These are phyloP conservation scores for Nakazawaea anatomiae DNA, from an alignment of 805 yeast genomes.

Conservation along the genomic window DNA sequence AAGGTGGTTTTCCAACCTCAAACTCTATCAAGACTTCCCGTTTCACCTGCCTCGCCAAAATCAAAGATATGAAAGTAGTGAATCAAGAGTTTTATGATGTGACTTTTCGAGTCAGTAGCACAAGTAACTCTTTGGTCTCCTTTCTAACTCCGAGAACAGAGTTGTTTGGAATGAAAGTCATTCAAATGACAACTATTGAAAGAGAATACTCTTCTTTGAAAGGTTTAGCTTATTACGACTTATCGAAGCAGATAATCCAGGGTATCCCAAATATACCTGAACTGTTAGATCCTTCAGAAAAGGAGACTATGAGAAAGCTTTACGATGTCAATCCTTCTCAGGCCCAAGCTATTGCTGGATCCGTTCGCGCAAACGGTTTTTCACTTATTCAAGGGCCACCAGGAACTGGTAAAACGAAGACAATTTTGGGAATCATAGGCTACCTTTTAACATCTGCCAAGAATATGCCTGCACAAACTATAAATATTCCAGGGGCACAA, in stretches of 20 bases:
- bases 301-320: slow-evolving; percentile 35
- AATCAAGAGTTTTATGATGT: slow-evolving; percentile 67
- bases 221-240: slow-evolving; percentile 78
- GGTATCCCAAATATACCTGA: slow-evolving; percentile 54
- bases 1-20: slow-evolving; percentile 22
- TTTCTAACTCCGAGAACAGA: slow-evolving; percentile 58
- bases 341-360: slow-evolving; percentile 79
- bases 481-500: slow-evolving; percentile 7
- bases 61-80: slow-evolving; percentile 64
- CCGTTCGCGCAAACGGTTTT: slow-evolving; percentile 66
- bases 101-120: slow-evolving; percentile 61
- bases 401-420: slow-evolving; percentile 98
- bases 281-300: slow-evolving; percentile 28
- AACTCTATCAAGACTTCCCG: slow-evolving; percentile 26
- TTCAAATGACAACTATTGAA: slow-evolving; percentile 88
- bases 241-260: slow-evolving; percentile 56
- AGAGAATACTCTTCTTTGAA: slow-evolving; percentile 83
- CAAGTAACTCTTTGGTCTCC: slow-evolving; percentile 41
- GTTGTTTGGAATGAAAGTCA: slow-evolving; percentile 64
- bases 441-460: slow-evolving; percentile 45
- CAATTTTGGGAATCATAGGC: slow-evolving; percentile 88
- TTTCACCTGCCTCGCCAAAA: slow-evolving; percentile 64
- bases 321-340: slow-evolving; percentile 81
- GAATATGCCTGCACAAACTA: neutral
- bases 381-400: slow-evolving; percentile 98